These are phyloP conservation scores for Coemansia erecta DNA, from an alignment of 192 early-diverging fungal species.

Conservation along the genomic window DNA sequence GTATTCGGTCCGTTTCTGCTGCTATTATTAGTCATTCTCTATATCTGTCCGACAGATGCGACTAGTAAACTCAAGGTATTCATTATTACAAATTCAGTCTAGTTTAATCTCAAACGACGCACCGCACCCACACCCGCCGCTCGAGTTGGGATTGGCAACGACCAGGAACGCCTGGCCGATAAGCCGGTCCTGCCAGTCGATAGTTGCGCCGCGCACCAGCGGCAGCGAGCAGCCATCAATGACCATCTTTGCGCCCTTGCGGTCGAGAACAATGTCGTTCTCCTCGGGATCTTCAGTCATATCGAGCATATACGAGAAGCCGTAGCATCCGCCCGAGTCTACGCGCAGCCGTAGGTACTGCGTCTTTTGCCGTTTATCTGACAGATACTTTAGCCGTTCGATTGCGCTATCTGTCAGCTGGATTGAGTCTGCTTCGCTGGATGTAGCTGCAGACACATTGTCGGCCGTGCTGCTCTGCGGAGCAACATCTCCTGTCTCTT, in stretches of 20 bases:
- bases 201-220: constrained; percentile 69
- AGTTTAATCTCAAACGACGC: constrained; percentile 67
- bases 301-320: constrained; percentile 81
- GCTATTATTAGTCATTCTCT: no score
- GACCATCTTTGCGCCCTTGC: constrained; percentile 67
- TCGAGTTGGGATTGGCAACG: constrained; percentile 71
- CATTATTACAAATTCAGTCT: constrained; percentile 18
- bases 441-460: neutral
- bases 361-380: constrained; percentile 41
- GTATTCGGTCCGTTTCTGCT: no score
- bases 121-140: constrained; percentile 69
- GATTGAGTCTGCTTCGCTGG: constrained; percentile 19
- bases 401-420: constrained; percentile 46
- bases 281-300: constrained; percentile 62
- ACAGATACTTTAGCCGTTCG: constrained; percentile 33
- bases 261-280: constrained; percentile 73
- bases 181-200: constrained; percentile 78
- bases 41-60: no score
- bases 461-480: constrained; percentile 1
- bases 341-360: constrained; percentile 69
- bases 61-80: neutral
- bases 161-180: constrained; percentile 80
- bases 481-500: neutral
- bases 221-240: constrained; percentile 71
- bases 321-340: constrained; percentile 85